phyloP scores from a whole-genome alignment of 2,329 filamentous ascomycete genomes.

The Curvularia sp. region DNA sequence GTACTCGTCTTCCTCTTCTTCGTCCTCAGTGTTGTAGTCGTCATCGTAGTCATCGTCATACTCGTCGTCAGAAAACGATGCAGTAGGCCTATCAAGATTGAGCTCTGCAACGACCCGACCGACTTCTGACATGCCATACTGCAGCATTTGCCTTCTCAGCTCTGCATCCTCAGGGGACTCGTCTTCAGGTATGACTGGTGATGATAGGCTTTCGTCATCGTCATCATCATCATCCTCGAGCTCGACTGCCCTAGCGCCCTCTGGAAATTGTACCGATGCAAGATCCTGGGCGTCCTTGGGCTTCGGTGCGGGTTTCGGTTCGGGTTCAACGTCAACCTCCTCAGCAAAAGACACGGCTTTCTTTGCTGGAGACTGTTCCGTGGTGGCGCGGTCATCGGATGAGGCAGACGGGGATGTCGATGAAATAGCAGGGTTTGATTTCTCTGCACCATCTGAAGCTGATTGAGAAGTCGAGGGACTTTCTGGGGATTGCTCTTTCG shows the following conservation, averaged over 20 bases:
- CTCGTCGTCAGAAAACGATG: conserved; percentile 59
- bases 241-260: conserved; percentile 51
- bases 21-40: conserved; percentile 57
- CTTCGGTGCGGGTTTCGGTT: conserved; percentile 4
- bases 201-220: conserved; percentile 48
- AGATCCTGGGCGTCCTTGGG: conserved; percentile 39
- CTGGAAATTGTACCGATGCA: conserved; percentile 38
- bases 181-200: conserved; percentile 70
- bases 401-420: not conserved
- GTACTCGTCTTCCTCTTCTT: conserved; percentile 75
- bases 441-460: conserved; percentile 1
- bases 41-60: conserved; percentile 45
- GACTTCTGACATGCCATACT: conserved; percentile 87
- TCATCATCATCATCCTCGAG: conserved; percentile 42
- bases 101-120: conserved; percentile 92
- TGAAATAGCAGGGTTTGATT: not conserved
- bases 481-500: not conserved
- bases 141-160: conserved; percentile 85
- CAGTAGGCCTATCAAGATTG: conserved; percentile 72
- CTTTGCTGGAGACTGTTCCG: conserved; percentile 38
- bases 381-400: not conserved
- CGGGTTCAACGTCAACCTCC: conserved; percentile 58
- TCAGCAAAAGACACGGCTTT: conserved; percentile 70
- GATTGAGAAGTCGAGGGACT: not conserved
- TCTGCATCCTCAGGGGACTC: conserved; percentile 82